Evolutionary conservation across 2,329 filamentous ascomycete species (phyloP), one percentile per base, ranked within the genome.

Genomic region (Talaromyces sp.): DNA sequence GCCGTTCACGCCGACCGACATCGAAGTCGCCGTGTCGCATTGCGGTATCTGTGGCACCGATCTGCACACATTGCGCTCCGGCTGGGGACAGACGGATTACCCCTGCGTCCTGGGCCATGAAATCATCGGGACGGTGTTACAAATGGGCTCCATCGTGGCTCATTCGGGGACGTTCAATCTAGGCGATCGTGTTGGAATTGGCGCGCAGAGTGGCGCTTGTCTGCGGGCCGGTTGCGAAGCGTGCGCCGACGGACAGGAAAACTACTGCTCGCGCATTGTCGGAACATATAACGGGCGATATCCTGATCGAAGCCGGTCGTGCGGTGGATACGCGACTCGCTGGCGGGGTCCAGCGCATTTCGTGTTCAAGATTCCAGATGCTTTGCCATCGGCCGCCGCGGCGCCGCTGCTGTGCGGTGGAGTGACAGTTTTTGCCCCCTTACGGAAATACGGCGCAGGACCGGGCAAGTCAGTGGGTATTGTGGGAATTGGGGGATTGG

Each of bases 401-500:
- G 72, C 72, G 3, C 72, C 73, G 4, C 57, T 75, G 57, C 68
- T 72, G 64, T 77, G 75, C 55, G 75, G 70, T 21, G 75, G 75
- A 11, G 74, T 70, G 1, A 77, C 75, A 1, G 72, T 75, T 24
- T 77, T 69, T 71, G 82, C 81, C 1, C 88, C 89, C 0, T 75
- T 92, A 10, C 83, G 82, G 27, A 50, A 51, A 32, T 85, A 73
- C 54, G 67, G 66, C 61, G 85, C 90, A 5, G 85, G 85, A 1
- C 84, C 87, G 0, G 88, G 87, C 1, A 88, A 88, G 71, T 80
- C 75, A 8, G 87, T 92, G 0, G 89, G 83, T 0, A 83, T 92
- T 53, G 79, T 90, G 17, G 88, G 89, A 2, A 77, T 91, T 8
- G 89, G 89, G 21, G 88, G 88, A 0, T 77, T 91, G 68, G 0